phyloP scores from a whole-genome alignment of 2,329 filamentous ascomycete species.

The Ascochyta rabiei region DNA sequence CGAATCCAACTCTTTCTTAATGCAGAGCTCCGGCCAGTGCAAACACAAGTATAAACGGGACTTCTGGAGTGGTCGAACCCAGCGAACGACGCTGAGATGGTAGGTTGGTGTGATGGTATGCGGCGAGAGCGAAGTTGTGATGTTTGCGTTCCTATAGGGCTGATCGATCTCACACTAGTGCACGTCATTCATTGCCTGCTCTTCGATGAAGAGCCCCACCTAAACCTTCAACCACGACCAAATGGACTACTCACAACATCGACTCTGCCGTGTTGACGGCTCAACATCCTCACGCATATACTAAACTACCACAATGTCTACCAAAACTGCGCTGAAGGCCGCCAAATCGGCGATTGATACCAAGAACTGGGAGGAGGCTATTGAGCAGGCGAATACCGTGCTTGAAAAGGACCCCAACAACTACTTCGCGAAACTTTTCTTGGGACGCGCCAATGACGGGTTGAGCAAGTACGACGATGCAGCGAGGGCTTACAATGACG shows the following conservation, averaged over 20 bases:
- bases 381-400: constrained; percentile 70
- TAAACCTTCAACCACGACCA: constrained; percentile 15
- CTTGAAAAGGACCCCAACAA: constrained; percentile 75
- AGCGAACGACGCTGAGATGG: constrained; percentile 7
- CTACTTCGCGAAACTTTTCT: constrained; percentile 87
- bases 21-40: constrained; percentile 6
- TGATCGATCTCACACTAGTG: constrained; percentile 30
- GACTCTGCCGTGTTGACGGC: constrained; percentile 19
- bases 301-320: constrained; percentile 33
- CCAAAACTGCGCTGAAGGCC: constrained; percentile 79
- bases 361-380: constrained; percentile 78
- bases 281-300: not conserved
- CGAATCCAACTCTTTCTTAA: not conserved
- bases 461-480: constrained; percentile 73
- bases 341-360: constrained; percentile 79
- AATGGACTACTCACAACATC: constrained; percentile 33
- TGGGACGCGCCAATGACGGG: constrained; percentile 85
- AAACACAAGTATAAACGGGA: not conserved
- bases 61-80: not conserved
- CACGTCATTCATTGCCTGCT: constrained; percentile 37
- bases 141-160: constrained; percentile 37
- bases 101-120: constrained; percentile 1
- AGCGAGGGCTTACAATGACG: constrained; percentile 75
- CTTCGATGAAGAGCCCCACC: constrained; percentile 17
- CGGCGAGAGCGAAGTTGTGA: constrained; percentile 17